Conservation (phyloP, 441 rosid genomes). For the Dalechampia spathulata region DNA sequence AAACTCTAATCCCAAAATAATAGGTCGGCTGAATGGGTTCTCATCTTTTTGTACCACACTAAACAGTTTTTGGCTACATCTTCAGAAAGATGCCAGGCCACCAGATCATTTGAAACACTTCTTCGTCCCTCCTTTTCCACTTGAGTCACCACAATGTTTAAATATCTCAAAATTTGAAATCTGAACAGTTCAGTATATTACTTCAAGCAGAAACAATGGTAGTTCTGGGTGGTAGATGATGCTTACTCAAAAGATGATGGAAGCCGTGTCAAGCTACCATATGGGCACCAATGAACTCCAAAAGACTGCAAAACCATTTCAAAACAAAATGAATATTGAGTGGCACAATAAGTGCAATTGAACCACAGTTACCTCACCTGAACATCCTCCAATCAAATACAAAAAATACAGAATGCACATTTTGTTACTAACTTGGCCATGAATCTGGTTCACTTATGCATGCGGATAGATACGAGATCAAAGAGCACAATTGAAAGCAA, state of each 20-base stretch:
- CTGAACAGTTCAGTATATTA: too few species aligned
- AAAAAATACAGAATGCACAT: background rate
- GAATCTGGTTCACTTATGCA: background rate
- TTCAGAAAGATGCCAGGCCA: too few species aligned
- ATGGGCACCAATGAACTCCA: slow-evolving; percentile 97
- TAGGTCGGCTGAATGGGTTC: too few species aligned
- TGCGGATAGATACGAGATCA: background rate
- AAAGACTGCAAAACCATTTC: slow-evolving; percentile 54
- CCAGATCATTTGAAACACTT: too few species aligned
- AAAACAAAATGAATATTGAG: slow-evolving; percentile 11
- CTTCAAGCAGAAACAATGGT: slow-evolving; percentile 8
- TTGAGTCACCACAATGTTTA: too few species aligned
- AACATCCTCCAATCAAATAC: background rate
- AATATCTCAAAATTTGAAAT: too few species aligned
- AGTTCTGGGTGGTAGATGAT: slow-evolving; percentile 3
- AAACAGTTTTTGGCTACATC: too few species aligned
- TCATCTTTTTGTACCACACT: too few species aligned
- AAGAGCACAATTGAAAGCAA: background rate
- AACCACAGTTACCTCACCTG: background rate
- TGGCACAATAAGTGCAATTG: slow-evolving; percentile 2
- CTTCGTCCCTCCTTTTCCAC: too few species aligned
- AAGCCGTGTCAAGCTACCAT: slow-evolving; percentile 61
- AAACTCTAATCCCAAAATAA: background rate
- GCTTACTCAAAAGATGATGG: slow-evolving; percentile 88
- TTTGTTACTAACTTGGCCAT: background rate